Base-by-base conservation (phyloP, 495 filamentous ascomycete genomes). In the Antarctomyces pellizariae region DNA sequence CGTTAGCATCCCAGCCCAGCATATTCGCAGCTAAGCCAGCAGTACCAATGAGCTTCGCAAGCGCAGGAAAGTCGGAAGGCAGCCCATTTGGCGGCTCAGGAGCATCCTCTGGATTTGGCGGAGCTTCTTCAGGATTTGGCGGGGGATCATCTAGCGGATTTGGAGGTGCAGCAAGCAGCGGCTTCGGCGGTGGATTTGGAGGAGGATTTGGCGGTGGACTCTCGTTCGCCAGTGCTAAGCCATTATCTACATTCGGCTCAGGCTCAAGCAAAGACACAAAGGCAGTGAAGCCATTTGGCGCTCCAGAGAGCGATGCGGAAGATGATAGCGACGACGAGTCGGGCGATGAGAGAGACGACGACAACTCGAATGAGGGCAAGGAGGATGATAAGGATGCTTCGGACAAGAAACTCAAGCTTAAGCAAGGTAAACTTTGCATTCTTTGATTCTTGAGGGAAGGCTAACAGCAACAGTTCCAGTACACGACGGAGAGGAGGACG, bases 401-500 rank as follows among this genome's bases (percentile, higher is more conserved):
- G 7, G 76, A 84, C 26, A 67, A 74, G 41, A 65, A 76, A 37
- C 58, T 64, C 25, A 68, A 62, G 34, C 53, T 65, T 34, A 66
- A 75, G 30, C 62, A 67, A 43, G 59, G 75, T 79, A 56, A 46
- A 26, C 18, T 16, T 4, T 16, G 7, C 10, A 14, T 21, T 9
- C 22, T 14, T 8, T 18, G n/a, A 13, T 26, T 23, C 13, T 10
- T 18, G 18, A 6, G n/a, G 13, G 9, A 9, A 7, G 18, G 13
- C 36, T 36, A 31, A 44, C 36, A 56, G 13, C 31, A 55, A 56
- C 57, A 38, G 47, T 48, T 28, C 42, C 28, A 18, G 45, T 64
- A 12, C 52, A 65, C 23, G 57, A 65, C 31, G 75, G 80, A 18
- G 72, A 86, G 39, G 72, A 73, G 17, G 72, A 70, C 20, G 82